These are phyloP conservation scores for Populus tremula DNA, from an alignment of 345 rosid species.

Conservation along the genomic window DNA sequence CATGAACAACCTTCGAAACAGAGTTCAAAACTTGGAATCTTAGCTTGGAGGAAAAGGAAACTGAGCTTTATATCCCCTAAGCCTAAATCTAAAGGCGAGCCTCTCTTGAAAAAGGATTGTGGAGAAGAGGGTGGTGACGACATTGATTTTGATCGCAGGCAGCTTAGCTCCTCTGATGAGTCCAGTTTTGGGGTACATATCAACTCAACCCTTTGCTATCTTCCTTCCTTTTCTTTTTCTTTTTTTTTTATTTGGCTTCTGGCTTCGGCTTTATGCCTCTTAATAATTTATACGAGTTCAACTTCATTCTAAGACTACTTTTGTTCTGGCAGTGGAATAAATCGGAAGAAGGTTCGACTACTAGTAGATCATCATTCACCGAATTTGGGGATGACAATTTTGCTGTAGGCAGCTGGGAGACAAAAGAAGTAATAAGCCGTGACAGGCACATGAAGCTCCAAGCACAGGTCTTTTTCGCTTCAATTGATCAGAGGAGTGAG, in stretches of 20 bases:
- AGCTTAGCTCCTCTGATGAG: slow-evolving; percentile 60
- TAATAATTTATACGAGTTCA: neutral
- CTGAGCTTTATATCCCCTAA: slow-evolving; percentile 41
- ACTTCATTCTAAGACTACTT: slow-evolving; percentile 2
- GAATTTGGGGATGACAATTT: slow-evolving; percentile 63
- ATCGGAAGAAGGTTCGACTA: slow-evolving; percentile 38
- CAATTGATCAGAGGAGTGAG: slow-evolving; percentile 66
- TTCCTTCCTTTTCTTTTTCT: too few species aligned
- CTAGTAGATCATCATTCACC: slow-evolving; percentile 41
- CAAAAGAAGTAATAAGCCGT: slow-evolving; percentile 53
- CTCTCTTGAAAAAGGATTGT: slow-evolving; percentile 45
- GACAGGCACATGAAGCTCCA: slow-evolving; percentile 57
- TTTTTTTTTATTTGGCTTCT: neutral
- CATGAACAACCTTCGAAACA: slow-evolving; percentile 26
- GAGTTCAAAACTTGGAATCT: slow-evolving; percentile 37
- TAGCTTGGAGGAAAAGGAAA: slow-evolving; percentile 58
- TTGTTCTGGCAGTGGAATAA: slow-evolving; percentile 39
- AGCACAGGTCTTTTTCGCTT: slow-evolving; percentile 59
- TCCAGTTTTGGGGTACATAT: slow-evolving; percentile 39
- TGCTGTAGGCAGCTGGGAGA: slow-evolving; percentile 63
- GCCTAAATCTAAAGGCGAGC: slow-evolving; percentile 50
- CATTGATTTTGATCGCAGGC: slow-evolving; percentile 58
- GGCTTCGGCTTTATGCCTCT: neutral
- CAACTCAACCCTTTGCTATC: neutral
- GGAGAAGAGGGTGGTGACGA: slow-evolving; percentile 67